Percentiles rank a stretch among this genome's conserved stretches.
Conservation (phyloP, 805 yeast genomes). For the Brettanomyces naardenensis region DNA sequence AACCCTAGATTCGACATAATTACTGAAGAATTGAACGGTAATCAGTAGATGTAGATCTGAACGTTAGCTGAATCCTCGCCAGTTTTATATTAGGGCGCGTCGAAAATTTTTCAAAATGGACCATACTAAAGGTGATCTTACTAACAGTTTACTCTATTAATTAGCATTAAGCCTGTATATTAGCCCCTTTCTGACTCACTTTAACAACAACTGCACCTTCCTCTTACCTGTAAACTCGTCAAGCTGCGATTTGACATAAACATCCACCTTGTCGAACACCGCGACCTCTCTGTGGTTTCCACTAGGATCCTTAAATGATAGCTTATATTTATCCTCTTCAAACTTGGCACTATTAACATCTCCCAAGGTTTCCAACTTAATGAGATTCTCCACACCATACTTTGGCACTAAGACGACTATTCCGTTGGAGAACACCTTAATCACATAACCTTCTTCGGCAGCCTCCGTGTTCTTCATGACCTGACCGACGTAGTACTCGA, state of each 20-base stretch:
- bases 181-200: no score
- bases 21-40: not conserved
- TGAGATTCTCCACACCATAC: slow-evolving; percentile 92
- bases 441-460: slow-evolving; percentile 81
- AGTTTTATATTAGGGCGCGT: no score
- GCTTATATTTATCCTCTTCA: slow-evolving; percentile 70
- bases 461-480: slow-evolving; percentile 83
- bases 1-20: slow-evolving; percentile 28
- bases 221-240: slow-evolving; percentile 90
- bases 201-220: slow-evolving; percentile 69
- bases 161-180: no score
- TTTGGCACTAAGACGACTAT: slow-evolving; percentile 90
- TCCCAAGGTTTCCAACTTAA: slow-evolving; percentile 69
- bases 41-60: no score
- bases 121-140: not conserved
- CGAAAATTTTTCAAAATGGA: not conserved
- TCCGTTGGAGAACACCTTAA: slow-evolving; percentile 90
- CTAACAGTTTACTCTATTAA: no score
- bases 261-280: slow-evolving; percentile 81
- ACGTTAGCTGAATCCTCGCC: no score
- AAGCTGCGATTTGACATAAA: slow-evolving; percentile 70
- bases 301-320: slow-evolving; percentile 41
- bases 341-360: slow-evolving; percentile 56
- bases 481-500: slow-evolving; percentile 97
- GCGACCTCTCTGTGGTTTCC: slow-evolving; percentile 35